Conservation (phyloP, 116 monocot genomes). For the Papilionanthe hybrid region DNA sequence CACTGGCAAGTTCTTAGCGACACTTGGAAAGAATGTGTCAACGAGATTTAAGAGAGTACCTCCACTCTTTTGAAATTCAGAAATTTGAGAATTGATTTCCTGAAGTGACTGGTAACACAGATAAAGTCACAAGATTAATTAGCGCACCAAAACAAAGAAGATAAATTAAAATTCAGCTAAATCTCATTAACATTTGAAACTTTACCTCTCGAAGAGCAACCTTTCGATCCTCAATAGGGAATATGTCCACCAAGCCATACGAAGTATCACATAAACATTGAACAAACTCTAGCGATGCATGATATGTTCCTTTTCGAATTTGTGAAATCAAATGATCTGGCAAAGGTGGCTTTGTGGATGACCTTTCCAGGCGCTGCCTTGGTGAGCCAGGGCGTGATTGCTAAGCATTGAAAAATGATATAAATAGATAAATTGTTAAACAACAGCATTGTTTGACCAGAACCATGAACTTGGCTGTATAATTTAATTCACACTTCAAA, state of each 20-base stretch:
- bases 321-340: slow-evolving; percentile 67
- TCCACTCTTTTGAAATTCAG: slow-evolving; percentile 73
- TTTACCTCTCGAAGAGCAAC: slow-evolving; percentile 85
- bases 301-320: slow-evolving; percentile 82
- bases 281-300: slow-evolving; percentile 93
- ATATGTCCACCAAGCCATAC: slow-evolving; percentile 93
- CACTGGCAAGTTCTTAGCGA: neutral
- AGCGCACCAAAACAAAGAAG: neutral
- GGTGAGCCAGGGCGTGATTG: slow-evolving; percentile 84
- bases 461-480: neutral
- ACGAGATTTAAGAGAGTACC: slow-evolving; percentile 37
- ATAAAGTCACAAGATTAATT: slow-evolving; percentile 6
- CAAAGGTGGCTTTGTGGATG: slow-evolving; percentile 82
- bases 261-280: slow-evolving; percentile 95
- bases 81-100: slow-evolving; percentile 79
- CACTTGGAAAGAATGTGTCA: neutral
- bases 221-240: slow-evolving; percentile 97
- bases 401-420: slow-evolving; percentile 10
- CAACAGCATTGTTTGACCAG: neutral
- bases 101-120: slow-evolving; percentile 53
- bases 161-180: neutral
- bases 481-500: neutral
- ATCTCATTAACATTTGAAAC: slow-evolving; percentile 1
- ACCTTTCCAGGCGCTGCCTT: slow-evolving; percentile 53
- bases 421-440: neutral